Conservation (phyloP, 441 rosid genomes). For the Jatropha podagrica region DNA sequence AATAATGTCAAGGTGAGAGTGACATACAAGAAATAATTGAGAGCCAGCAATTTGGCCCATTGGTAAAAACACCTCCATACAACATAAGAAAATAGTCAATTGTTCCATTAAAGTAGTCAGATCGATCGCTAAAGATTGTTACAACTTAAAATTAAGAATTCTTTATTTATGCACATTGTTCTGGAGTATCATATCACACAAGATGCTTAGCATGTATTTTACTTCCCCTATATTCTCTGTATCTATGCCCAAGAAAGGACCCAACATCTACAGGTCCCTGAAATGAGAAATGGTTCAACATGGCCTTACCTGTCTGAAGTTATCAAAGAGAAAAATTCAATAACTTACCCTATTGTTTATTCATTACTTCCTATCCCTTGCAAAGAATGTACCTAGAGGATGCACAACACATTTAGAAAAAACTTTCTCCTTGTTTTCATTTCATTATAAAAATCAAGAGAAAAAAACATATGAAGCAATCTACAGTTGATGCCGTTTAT, state of each 20-base stretch:
- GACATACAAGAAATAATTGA: neutral
- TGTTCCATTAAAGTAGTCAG: conserved; percentile 42
- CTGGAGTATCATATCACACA: neutral
- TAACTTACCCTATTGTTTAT: neutral
- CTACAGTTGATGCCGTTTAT: neutral
- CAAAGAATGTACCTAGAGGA: neutral
- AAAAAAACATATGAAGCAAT: neutral
- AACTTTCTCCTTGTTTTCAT: neutral
- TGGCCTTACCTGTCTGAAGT: neutral
- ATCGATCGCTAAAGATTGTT: conserved; percentile 22
- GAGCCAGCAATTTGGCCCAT: conserved; percentile 17
- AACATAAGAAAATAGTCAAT: conserved; percentile 1
- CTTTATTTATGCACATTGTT: neutral
- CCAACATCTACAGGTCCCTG: neutral
- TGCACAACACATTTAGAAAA: neutral
- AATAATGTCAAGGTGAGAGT: neutral
- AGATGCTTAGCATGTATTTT: neutral
- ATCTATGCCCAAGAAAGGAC: neutral
- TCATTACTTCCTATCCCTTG: neutral
- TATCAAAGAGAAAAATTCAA: neutral
- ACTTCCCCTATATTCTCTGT: neutral
- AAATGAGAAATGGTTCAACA: neutral
- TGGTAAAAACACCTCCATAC: neutral
- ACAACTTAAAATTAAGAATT: neutral
- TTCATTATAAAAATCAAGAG: neutral